These are phyloP conservation scores for Narthecium ossifragum DNA, from an alignment of 106 monocot genomes.

Conservation along the genomic window DNA sequence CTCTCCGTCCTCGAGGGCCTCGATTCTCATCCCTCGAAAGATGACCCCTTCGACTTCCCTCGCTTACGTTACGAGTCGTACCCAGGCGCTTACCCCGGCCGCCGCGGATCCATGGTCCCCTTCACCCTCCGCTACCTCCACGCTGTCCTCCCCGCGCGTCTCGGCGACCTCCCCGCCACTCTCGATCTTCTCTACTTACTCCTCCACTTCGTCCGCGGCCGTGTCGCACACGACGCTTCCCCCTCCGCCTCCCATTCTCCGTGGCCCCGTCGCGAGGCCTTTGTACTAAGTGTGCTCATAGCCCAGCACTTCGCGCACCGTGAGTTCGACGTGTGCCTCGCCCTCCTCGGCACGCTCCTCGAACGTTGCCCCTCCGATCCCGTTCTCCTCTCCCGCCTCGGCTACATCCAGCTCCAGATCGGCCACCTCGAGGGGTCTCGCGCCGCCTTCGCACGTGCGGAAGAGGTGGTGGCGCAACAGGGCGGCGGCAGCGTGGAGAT, in stretches of 20 bases:
- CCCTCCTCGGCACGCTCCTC: conserved; percentile 48
- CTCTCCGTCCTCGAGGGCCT: conserved; percentile 2
- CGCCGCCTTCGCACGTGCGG: conserved; percentile 46
- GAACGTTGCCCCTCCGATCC: conserved; percentile 46
- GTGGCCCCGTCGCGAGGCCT: conserved; percentile 64
- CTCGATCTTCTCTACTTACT: conserved; percentile 78
- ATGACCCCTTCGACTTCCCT: conserved; percentile 35
- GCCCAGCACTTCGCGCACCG: conserved; percentile 65
- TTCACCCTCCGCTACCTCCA: conserved; percentile 66
- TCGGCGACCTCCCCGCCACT: conserved; percentile 47
- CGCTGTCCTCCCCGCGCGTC: conserved; percentile 69
- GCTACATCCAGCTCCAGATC: conserved; percentile 82
- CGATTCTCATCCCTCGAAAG: neutral
- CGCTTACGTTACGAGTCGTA: conserved; percentile 64
- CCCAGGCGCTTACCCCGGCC: conserved; percentile 52
- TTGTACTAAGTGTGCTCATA: conserved; percentile 40
- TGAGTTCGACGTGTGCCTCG: conserved; percentile 75
- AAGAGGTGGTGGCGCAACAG: conserved; percentile 19
- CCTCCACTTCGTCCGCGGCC: conserved; percentile 39
- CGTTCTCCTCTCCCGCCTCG: conserved; percentile 53
- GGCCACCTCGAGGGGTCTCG: conserved; percentile 72
- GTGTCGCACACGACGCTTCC: too few relatives aligned
- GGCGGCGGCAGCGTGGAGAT: conserved; percentile 11
- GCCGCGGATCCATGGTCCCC: conserved; percentile 68
- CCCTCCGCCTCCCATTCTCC: neutral